Percentiles rank a stretch among this genome's conserved stretches.
Conservation (phyloP, 2,329 filamentous ascomycete species). For the Fusarium setosum region DNA sequence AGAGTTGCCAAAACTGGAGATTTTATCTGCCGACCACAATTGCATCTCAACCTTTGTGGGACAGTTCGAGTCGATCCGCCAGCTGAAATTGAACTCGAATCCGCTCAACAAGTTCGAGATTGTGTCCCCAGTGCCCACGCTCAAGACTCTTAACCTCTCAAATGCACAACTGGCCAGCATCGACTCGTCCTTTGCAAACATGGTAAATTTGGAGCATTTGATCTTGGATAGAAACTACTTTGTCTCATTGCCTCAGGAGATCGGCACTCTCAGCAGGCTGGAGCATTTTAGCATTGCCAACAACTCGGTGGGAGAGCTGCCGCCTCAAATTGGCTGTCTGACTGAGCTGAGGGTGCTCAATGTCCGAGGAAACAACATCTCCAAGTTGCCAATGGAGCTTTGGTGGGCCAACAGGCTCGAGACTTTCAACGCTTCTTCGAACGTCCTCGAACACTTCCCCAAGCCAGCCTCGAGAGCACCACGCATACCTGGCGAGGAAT, state of each 20-base stretch:
- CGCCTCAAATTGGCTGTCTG: slow-evolving; percentile 88
- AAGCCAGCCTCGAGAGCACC: slow-evolving; percentile 81
- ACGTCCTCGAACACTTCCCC: slow-evolving; percentile 90
- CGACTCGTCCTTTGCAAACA: slow-evolving; percentile 87
- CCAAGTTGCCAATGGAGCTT: slow-evolving; percentile 88
- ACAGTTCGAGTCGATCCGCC: slow-evolving; percentile 85
- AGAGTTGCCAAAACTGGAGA: slow-evolving; percentile 86
- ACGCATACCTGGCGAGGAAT: slow-evolving; percentile 66
- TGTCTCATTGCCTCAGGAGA: slow-evolving; percentile 85
- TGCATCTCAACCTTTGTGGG: slow-evolving; percentile 90
- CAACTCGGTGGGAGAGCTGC: slow-evolving; percentile 87
- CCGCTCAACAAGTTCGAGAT: slow-evolving; percentile 95
- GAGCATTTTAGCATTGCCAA: slow-evolving; percentile 95
- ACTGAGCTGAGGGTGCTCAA: slow-evolving; percentile 87
- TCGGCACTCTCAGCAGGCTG: slow-evolving; percentile 84
- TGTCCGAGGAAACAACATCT: slow-evolving; percentile 92
- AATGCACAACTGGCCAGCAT: slow-evolving; percentile 92
- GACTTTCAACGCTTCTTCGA: slow-evolving; percentile 94
- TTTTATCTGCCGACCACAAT: slow-evolving; percentile 92
- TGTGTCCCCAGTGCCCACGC: slow-evolving; percentile 77
- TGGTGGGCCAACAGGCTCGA: slow-evolving; percentile 95
- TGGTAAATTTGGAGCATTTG: slow-evolving; percentile 87
- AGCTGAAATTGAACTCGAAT: slow-evolving; percentile 92
- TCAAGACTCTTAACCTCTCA: slow-evolving; percentile 89
- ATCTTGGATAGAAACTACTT: slow-evolving; percentile 97